Base-by-base conservation (phyloP, 306 rosid genomes). In the Potentilla sterilis region DNA sequence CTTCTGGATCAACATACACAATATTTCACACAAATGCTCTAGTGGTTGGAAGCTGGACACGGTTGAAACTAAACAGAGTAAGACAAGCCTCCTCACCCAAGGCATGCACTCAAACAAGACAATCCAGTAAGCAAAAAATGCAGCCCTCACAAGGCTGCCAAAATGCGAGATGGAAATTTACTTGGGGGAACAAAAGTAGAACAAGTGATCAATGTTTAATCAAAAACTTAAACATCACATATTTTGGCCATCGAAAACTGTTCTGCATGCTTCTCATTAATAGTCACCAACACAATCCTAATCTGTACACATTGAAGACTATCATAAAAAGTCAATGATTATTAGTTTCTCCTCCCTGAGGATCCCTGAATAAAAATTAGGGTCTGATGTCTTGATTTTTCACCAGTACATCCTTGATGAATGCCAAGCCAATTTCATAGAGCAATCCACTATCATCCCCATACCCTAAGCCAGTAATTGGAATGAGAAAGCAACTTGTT, bases 201-300 rank as follows among this genome's bases (percentile, higher is more conserved):
- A 86, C 15, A 42, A 42, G 58, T 65, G 73, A 82, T 77, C 81
- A 80, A 71, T 81, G 86, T 81, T 72, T 74, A 75, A 78, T 52
- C 11, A 44, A 34, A 74, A 75, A 78, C 76, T 76, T 74, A 78
- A 52, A 64, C 79, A 73, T 70, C 75, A 74, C 78, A 48, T 6
- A 80, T 47, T 87, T 85, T 35, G 70, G 77, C 38, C 78, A 85
- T 76, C 75, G 83, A 80, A 81, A 87, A 84, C 67, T 81, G 84
- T 79, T 81, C 80, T 88, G 89, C 81, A 80, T 86, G 80, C 72
- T 87, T 86, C 81, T 81, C 84, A 87, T 79, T 86, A 69, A 91
- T 84, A 84, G 87, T 81, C 91, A 69, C 95, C 86, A 89, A 75
- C 87, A 88, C 86, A 82, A 88, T 81, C 87, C 97, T 89, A 93